Evolutionary conservation across 2,329 filamentous ascomycete genomes (phyloP).

Genomic region (Aspergillus jensenii): DNA sequence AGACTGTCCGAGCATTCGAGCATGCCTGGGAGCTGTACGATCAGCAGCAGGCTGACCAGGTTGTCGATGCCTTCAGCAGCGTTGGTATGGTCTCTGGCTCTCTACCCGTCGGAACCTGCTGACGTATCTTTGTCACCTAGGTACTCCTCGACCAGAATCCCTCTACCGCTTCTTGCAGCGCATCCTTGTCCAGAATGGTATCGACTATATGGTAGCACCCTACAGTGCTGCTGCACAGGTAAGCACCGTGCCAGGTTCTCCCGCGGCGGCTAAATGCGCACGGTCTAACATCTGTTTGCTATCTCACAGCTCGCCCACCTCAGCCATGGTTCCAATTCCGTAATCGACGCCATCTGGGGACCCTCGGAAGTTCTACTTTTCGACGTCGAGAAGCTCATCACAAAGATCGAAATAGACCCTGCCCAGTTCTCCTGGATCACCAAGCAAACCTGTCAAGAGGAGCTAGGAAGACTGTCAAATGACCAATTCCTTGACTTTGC

Average conservation of each 20-base stretch:
- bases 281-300: constrained; percentile 3
- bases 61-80: constrained; percentile 83
- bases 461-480: constrained; percentile 63
- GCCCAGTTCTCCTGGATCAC: constrained; percentile 63
- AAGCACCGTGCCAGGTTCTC: constrained; percentile 24
- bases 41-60: constrained; percentile 72
- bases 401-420: constrained; percentile 53
- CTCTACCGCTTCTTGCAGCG: constrained; percentile 76
- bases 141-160: constrained; percentile 67
- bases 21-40: constrained; percentile 87
- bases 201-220: constrained; percentile 80
- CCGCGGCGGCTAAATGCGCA: background rate
- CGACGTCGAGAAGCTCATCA: constrained; percentile 75
- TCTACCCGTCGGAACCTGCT: constrained; percentile 26
- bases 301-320: constrained; percentile 67
- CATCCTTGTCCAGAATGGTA: constrained; percentile 65
- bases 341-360: constrained; percentile 74
- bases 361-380: constrained; percentile 84
- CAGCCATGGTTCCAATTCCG: constrained; percentile 66
- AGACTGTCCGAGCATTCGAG: constrained; percentile 67
- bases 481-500: constrained; percentile 80
- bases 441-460: constrained; percentile 69
- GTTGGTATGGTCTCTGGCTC: constrained; percentile 56
- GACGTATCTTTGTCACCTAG: constrained; percentile 45
- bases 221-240: constrained; percentile 88